Evolutionary conservation across 2,329 filamentous ascomycete genomes (phyloP).

Genomic region (Monosporascus sp.): DNA sequence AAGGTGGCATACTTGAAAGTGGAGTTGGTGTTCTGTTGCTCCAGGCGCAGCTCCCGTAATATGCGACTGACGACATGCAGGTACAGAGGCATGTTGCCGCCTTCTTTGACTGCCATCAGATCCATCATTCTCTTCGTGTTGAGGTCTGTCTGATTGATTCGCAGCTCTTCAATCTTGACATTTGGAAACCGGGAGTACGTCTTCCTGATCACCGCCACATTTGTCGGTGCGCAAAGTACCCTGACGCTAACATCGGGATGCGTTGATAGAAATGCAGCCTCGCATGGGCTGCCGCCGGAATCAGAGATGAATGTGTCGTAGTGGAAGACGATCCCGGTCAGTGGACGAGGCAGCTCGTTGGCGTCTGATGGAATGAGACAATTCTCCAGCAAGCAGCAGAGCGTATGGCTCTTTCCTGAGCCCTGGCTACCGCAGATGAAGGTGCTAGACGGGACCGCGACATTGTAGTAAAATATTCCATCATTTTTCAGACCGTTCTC

Average conservation of each 20-base stretch:
- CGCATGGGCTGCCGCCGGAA: constrained; percentile 45
- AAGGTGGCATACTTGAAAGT: constrained; percentile 48
- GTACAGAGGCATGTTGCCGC: constrained; percentile 47
- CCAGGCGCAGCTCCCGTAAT: constrained; percentile 48
- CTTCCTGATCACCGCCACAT: constrained; percentile 33
- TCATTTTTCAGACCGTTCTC: constrained; percentile 18
- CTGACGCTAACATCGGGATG: constrained; percentile 38
- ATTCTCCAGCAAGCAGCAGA: constrained; percentile 52
- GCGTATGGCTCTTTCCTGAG: constrained; percentile 58
- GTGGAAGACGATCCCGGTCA: constrained; percentile 60
- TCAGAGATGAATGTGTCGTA: constrained; percentile 53
- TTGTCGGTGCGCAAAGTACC: constrained; percentile 51
- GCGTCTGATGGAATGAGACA: constrained; percentile 42
- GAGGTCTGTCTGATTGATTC: constrained; percentile 45
- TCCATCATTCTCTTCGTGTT: constrained; percentile 54
- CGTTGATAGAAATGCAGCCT: constrained; percentile 51
- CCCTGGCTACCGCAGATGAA: constrained; percentile 63
- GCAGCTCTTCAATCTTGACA: constrained; percentile 43
- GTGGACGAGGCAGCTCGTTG: constrained; percentile 41
- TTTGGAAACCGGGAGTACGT: constrained; percentile 37
- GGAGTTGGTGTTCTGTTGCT: constrained; percentile 30
- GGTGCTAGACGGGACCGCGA: constrained; percentile 46
- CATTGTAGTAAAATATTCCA: constrained; percentile 33
- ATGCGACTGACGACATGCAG: constrained; percentile 50
- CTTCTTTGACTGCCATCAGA: constrained; percentile 49